Evolutionary conservation across 2,329 filamentous ascomycete species (phyloP).

Genomic region (Diplodia scrobiculata): DNA sequence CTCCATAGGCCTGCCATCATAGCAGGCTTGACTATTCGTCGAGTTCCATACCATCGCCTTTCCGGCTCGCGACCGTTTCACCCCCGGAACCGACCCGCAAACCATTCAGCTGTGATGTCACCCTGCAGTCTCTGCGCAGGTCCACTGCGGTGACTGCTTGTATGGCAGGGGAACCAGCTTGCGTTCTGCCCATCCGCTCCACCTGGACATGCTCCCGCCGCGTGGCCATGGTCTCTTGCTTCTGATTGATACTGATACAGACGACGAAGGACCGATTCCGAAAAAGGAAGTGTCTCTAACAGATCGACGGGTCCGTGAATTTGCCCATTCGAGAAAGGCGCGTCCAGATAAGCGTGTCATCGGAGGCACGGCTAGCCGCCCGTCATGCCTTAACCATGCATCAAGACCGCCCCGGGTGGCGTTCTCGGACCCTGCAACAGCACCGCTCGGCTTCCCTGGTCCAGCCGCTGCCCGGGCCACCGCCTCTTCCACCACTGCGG

Average conservation of each 20-base stretch:
- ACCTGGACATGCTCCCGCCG: background rate
- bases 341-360: slow-evolving; percentile 6
- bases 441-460: slow-evolving; percentile 8
- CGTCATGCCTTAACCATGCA: slow-evolving; percentile 7
- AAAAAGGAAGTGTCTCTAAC: slow-evolving; percentile 7
- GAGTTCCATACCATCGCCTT: slow-evolving; percentile 16
- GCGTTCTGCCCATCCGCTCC: background rate
- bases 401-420: slow-evolving; percentile 11
- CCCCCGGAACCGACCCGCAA: slow-evolving; percentile 15
- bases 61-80: slow-evolving; percentile 19
- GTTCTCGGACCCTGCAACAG: slow-evolving; percentile 8
- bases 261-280: background rate
- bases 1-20: slow-evolving; percentile 4
- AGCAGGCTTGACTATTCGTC: slow-evolving; percentile 9
- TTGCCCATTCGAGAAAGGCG: slow-evolving; percentile 9
- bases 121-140: slow-evolving; percentile 1
- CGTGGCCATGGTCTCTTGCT: background rate
- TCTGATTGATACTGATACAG: background rate
- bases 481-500: background rate
- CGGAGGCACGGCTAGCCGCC: slow-evolving; percentile 16
- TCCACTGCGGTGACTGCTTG: background rate
- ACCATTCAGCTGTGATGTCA: slow-evolving; percentile 20
- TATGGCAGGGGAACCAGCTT: background rate
- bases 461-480: slow-evolving; percentile 7
- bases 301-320: slow-evolving; percentile 13